Conservation (phyloP, 352 stramenopile genomes). For the Pythium periplocum region DNA sequence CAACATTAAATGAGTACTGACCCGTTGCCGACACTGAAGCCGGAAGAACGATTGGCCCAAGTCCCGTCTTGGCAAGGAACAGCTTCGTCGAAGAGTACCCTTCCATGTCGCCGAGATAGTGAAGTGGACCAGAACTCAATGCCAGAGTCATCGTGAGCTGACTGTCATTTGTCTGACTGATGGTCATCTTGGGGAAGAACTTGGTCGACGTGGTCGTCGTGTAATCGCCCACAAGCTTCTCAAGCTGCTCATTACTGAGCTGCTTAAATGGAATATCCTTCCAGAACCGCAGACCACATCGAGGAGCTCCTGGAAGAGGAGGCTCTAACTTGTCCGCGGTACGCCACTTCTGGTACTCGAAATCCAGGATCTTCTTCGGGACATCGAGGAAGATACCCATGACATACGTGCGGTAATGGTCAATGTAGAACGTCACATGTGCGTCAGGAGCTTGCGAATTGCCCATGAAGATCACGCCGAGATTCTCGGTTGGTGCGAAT, state of each 20-base stretch:
- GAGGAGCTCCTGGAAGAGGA: slow-evolving; percentile 23
- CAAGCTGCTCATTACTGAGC: slow-evolving; percentile 19
- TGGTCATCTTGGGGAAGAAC: slow-evolving; percentile 31
- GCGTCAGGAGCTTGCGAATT: slow-evolving; percentile 41
- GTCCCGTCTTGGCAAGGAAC: no score
- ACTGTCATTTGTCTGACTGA: slow-evolving; percentile 15
- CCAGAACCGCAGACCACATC: slow-evolving; percentile 40
- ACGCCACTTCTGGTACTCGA: slow-evolving; percentile 31
- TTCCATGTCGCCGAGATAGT: slow-evolving; percentile 1
- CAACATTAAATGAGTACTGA: no score
- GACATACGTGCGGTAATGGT: slow-evolving; percentile 63
- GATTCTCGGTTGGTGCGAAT: slow-evolving; percentile 32
- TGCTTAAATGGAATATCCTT: slow-evolving; percentile 23
- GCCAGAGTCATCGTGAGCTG: slow-evolving; percentile 3
- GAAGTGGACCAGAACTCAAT: not conserved
- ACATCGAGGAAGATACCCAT: slow-evolving; percentile 64
- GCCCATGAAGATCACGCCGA: slow-evolving; percentile 53
- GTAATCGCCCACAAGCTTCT: slow-evolving; percentile 44
- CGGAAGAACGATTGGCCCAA: no score
- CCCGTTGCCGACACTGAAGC: no score
- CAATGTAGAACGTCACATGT: slow-evolving; percentile 35
- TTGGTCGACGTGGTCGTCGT: slow-evolving; percentile 22
- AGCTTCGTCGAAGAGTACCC: no score
- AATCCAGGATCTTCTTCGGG: slow-evolving; percentile 43
- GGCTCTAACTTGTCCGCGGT: slow-evolving; percentile 26